A percentile compares a stretch with the other conserved stretches of the same genome.
These are phyloP conservation scores for Acanthamoeba royreba DNA, from an alignment of 208 protist species.

Conservation along the genomic window DNA sequence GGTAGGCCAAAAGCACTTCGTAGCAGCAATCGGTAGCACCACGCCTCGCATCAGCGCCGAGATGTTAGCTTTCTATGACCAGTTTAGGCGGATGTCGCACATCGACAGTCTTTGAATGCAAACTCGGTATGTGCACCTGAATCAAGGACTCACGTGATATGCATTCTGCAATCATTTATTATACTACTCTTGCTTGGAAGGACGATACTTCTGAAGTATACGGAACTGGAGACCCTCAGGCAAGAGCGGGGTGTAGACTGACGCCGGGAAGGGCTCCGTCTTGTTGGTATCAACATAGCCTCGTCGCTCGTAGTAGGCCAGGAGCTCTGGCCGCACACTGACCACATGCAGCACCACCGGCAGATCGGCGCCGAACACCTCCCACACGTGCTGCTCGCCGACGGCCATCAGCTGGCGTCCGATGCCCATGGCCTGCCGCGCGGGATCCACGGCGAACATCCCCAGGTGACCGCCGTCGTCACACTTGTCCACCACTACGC, in stretches of 20 bases:
- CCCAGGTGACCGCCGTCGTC: background rate
- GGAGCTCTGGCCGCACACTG: background rate
- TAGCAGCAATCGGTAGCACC: background rate
- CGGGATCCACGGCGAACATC: background rate
- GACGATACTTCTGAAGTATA: background rate
- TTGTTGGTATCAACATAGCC: slow-evolving; percentile 8
- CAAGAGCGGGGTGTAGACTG: background rate
- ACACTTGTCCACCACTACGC: background rate
- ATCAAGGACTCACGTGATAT: background rate
- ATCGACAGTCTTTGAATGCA: slow-evolving; percentile 2
- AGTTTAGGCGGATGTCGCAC: background rate
- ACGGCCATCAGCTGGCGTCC: background rate
- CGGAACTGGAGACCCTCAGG: background rate
- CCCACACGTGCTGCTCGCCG: background rate
- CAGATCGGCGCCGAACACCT: background rate
- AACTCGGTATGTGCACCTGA: background rate
- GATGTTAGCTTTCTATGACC: slow-evolving; percentile 39
- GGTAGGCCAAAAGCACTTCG: slow-evolving; percentile 27
- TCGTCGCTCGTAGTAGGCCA: background rate
- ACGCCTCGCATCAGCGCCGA: background rate
- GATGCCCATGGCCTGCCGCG: background rate
- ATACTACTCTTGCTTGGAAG: too few species aligned
- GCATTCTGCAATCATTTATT: background rate
- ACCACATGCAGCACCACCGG: background rate
- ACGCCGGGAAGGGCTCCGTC: background rate